Evolutionary conservation across 1,284 basidiomycete genomes (phyloP).

Genomic region (Gymnopus androsaceus): DNA sequence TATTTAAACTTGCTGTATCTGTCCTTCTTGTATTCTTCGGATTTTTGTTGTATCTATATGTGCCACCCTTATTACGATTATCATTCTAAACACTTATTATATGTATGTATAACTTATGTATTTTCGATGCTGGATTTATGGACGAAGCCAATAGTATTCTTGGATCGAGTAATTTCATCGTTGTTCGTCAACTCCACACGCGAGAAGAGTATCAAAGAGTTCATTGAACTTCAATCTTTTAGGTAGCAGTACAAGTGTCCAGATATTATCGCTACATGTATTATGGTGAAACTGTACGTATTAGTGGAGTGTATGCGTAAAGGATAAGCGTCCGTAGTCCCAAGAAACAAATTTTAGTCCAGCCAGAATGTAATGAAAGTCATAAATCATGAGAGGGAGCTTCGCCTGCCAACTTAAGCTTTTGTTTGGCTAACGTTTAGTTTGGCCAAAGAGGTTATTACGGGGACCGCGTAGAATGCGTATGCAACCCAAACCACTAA

Average conservation of each 20-base stretch:
- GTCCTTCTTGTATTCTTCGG: background rate
- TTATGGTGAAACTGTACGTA: background rate
- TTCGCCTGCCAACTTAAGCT: slow-evolving; percentile 19
- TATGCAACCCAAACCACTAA: slow-evolving; percentile 78
- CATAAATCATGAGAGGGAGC: background rate
- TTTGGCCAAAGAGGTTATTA: slow-evolving; percentile 71
- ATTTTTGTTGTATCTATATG: background rate
- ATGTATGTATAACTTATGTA: no score
- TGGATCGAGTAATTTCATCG: no score
- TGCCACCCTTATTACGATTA: background rate
- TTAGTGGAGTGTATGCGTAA: background rate
- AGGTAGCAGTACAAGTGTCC: no score
- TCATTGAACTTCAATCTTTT: no score
- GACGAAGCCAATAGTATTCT: no score
- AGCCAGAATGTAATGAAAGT: background rate
- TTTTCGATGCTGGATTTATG: no score
- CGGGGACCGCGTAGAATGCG: slow-evolving; percentile 70
- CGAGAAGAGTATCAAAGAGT: no score
- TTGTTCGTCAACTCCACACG: no score
- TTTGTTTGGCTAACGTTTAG: slow-evolving; percentile 56
- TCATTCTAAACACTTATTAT: no score
- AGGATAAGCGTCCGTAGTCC: background rate
- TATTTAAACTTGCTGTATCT: background rate
- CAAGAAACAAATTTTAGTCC: background rate
- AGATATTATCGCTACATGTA: slow-evolving; percentile 5